phyloP scores from a whole-genome alignment of 352 stramenopile genomes.

The Phytopythium delawarense region DNA sequence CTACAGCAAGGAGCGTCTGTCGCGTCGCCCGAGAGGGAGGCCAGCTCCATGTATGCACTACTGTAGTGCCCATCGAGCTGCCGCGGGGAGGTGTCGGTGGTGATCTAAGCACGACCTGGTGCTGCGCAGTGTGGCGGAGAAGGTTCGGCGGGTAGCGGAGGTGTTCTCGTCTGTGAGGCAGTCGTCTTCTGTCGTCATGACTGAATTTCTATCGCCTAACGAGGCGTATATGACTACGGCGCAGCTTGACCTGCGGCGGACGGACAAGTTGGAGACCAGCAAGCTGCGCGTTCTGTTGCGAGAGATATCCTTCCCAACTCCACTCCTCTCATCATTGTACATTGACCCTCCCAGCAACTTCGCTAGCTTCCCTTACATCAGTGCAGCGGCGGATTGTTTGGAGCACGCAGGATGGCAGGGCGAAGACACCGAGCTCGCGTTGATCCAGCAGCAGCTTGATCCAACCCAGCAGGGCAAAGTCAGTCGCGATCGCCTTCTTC shows the following conservation, averaged over 20 bases:
- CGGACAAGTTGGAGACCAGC: conserved; percentile 32
- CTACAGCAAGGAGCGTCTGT: not conserved
- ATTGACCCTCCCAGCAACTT: not conserved
- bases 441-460: conserved; percentile 56
- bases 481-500: conserved; percentile 32
- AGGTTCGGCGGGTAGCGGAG: conserved; percentile 48
- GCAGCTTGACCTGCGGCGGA: conserved; percentile 40
- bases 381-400: not conserved
- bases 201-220: not conserved
- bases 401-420: conserved; percentile 46
- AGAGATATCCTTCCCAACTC: conserved; percentile 44
- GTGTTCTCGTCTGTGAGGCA: conserved; percentile 34
- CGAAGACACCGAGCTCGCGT: conserved; percentile 26
- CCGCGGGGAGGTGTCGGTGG: not conserved
- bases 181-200: not conserved
- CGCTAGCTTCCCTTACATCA: conserved; percentile 18
- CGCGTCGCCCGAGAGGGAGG: not conserved
- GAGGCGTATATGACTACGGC: not conserved
- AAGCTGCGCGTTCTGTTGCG: conserved; percentile 46
- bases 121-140: conserved; percentile 35
- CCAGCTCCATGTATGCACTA: not conserved
- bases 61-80: not conserved
- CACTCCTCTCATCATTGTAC: not conserved
- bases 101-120: not conserved
- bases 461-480: conserved; percentile 33